Percentiles rank a stretch among this genome's conserved stretches.
Evolutionary conservation across 208 protist genomes (phyloP).

Genomic region (Acanthamoeba castellanii): DNA sequence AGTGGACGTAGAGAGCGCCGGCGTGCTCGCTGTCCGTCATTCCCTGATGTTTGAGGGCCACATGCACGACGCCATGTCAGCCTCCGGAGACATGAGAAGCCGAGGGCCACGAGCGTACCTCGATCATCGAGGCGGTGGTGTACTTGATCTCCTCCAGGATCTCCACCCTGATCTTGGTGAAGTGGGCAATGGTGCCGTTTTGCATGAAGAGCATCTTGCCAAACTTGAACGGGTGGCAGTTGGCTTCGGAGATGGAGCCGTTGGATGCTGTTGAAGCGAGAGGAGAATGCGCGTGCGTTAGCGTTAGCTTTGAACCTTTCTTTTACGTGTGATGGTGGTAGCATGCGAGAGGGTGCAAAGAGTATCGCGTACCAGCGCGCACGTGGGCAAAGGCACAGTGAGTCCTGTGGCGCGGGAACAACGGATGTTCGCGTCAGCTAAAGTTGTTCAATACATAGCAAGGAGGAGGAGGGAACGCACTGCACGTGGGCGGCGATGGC

Average conservation of each 20-base stretch:
- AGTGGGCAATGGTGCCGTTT: constrained; percentile 64
- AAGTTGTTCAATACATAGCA: neutral
- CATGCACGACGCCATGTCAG: neutral
- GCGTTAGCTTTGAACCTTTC: neutral
- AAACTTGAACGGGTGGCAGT: constrained; percentile 70
- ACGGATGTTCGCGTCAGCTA: neutral
- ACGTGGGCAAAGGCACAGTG: constrained; percentile 65
- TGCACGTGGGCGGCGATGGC: constrained; percentile 46
- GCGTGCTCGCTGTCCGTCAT: constrained; percentile 65
- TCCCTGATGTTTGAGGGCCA: neutral
- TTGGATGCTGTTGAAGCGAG: constrained; percentile 23
- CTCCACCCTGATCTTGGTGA: constrained; percentile 4
- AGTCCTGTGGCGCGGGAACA: neutral
- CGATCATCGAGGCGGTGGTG: constrained; percentile 49
- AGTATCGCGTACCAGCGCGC: constrained; percentile 4
- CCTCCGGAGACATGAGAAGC: neutral
- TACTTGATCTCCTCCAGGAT: constrained; percentile 65
- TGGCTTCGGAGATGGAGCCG: constrained; percentile 54
- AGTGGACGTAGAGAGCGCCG: constrained; percentile 58
- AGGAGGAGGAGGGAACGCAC: neutral
- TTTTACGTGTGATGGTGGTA: too few species aligned
- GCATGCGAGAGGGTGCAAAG: neutral
- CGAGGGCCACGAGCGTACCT: neutral
- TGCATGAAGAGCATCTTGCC: constrained; percentile 72
- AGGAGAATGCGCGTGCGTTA: neutral